These are phyloP conservation scores for Sporothrix humicola DNA, from an alignment of 2,329 filamentous ascomycete species.

Conservation along the genomic window DNA sequence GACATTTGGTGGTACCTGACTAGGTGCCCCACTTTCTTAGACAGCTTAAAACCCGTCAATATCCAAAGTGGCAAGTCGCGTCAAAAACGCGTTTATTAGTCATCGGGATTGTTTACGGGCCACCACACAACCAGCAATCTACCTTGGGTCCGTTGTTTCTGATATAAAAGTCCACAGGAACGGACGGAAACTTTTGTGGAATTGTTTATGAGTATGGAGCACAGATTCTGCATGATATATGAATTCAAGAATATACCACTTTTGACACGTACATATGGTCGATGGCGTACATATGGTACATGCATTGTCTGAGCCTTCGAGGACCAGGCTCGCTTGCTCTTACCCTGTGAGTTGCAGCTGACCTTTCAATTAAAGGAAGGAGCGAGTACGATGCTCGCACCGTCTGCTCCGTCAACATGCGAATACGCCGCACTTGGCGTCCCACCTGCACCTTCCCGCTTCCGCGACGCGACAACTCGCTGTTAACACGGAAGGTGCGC, in stretches of 20 bases:
- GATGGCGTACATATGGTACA: background rate
- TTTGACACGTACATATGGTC: background rate
- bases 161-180: background rate
- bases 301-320: background rate
- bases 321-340: no score
- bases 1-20: background rate
- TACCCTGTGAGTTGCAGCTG: no score
- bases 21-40: conserved; percentile 11
- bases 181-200: background rate
- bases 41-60: background rate
- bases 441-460: conserved; percentile 28
- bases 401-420: background rate
- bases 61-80: conserved; percentile 28
- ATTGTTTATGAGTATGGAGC: background rate
- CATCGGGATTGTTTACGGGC: conserved; percentile 22
- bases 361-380: background rate
- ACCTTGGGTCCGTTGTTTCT: conserved; percentile 1
- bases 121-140: background rate
- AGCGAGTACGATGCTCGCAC: background rate
- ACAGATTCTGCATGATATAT: background rate
- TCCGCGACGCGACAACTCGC: conserved; percentile 22
- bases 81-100: conserved; percentile 34
- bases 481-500: conserved; percentile 31
- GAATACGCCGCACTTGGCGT: background rate
- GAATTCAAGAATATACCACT: background rate